These are phyloP conservation scores for Hordeum pubiflorum DNA, from an alignment of 202 grass and related monocot genomes.

Conservation along the genomic window DNA sequence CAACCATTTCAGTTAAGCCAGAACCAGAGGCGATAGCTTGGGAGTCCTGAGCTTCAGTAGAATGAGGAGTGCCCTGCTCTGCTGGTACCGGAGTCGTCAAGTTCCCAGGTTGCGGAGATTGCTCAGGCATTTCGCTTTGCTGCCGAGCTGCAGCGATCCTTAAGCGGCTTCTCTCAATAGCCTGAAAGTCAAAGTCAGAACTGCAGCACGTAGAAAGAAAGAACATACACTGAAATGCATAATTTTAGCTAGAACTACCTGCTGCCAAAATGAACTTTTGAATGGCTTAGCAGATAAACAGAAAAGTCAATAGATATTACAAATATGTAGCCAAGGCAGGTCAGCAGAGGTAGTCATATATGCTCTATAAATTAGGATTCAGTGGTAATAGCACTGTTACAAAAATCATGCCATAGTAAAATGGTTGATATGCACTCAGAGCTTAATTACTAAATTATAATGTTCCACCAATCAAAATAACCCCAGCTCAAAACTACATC, in stretches of 20 bases:
- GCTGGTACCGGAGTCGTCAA: constrained; percentile 2
- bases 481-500: not conserved
- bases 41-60: constrained; percentile 12
- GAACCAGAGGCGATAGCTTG: constrained; percentile 22
- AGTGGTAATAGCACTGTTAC: not conserved
- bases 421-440: not conserved
- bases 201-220: not conserved
- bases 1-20: constrained; percentile 19
- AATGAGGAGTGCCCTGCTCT: constrained; percentile 17
- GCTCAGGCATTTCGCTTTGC: constrained; percentile 20
- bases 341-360: not conserved
- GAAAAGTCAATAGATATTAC: not conserved
- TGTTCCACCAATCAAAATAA: not conserved
- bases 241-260: not conserved
- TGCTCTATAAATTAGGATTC: not conserved
- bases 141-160: constrained; percentile 35
- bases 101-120: constrained; percentile 4
- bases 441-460: not conserved
- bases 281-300: not conserved
- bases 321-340: not conserved
- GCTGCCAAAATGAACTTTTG: not conserved
- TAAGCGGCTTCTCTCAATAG: constrained; percentile 51
- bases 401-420: not conserved
- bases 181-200: constrained; percentile 36
- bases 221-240: not conserved